phyloP scores from a whole-genome alignment of 176 grass and related monocot species.

The Oryza longistaminata region DNA sequence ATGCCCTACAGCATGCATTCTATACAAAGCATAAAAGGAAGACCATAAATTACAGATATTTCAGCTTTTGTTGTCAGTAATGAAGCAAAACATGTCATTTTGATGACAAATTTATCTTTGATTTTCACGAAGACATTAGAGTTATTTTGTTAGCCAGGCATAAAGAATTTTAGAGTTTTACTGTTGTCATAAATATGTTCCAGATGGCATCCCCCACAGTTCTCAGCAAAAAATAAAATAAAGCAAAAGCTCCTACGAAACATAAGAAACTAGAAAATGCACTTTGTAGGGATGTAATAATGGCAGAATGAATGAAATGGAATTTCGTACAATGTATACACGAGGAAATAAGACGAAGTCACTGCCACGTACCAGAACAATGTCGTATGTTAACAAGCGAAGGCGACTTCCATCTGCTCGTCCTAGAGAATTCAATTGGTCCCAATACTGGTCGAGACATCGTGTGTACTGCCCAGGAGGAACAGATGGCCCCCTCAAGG shows the following conservation, averaged over 20 bases:
- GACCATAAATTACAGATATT: slow-evolving; percentile 7
- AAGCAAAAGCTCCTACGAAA: slow-evolving; percentile 19
- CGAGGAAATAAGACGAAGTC: background rate
- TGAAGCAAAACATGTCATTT: background rate
- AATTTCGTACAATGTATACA: background rate
- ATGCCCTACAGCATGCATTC: background rate
- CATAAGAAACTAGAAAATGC: slow-evolving; percentile 17
- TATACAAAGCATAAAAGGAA: background rate
- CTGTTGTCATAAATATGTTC: background rate
- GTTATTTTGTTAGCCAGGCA: background rate
- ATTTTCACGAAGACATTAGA: background rate
- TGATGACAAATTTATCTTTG: background rate
- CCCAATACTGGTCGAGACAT: slow-evolving; percentile 98
- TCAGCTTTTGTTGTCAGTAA: slow-evolving; percentile 24
- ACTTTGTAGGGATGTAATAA: slow-evolving; percentile 2
- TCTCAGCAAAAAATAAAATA: background rate
- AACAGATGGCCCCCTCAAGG: slow-evolving; percentile 76
- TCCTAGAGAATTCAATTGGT: slow-evolving; percentile 83
- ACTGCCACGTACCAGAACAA: slow-evolving; percentile 76
- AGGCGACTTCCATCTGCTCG: slow-evolving; percentile 86
- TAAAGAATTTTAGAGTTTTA: background rate
- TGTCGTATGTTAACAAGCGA: slow-evolving; percentile 88
- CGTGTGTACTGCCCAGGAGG: slow-evolving; percentile 76
- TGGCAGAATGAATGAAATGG: background rate
- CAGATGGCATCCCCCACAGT: background rate